Percentiles rank a stretch among this genome's conserved stretches.
Evolutionary conservation across 371 early-diverging fungal species (phyloP).

Genomic region (Circinella umbellata): DNA sequence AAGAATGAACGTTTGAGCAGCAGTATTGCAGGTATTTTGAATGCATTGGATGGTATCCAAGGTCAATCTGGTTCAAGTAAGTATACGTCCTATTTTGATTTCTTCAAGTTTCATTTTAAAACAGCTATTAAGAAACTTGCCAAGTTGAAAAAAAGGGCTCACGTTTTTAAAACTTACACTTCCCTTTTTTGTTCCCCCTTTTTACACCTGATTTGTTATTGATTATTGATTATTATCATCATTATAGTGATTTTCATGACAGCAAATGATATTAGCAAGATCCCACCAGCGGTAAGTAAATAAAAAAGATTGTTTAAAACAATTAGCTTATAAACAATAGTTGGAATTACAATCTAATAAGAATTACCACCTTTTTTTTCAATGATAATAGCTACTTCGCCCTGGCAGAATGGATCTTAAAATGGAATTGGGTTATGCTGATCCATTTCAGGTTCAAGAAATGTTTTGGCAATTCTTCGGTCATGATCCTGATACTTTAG

Average conservation of each 20-base stretch:
- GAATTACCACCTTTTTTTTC: conserved; percentile 94
- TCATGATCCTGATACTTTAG: conserved; percentile 28
- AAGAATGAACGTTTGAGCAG: conserved; percentile 32
- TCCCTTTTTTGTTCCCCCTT: no score
- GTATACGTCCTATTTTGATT: no score
- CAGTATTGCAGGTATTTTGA: conserved; percentile 57
- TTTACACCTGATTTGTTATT: not conserved
- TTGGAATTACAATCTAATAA: no score
- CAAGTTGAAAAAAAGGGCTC: no score
- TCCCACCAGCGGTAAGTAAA: no score
- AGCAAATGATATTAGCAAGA: conserved; percentile 91
- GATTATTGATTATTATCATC: conserved; percentile 7
- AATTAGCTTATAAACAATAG: no score
- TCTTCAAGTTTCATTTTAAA: no score
- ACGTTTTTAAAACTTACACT: no score
- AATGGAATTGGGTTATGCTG: conserved; percentile 82
- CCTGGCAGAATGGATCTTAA: conserved; percentile 97
- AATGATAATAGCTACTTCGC: no score
- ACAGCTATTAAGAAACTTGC: not conserved
- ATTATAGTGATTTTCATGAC: conserved; percentile 95
- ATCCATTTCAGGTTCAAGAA: conserved; percentile 65
- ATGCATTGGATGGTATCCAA: conserved; percentile 85
- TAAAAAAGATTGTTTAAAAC: no score
- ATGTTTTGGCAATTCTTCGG: conserved; percentile 56
- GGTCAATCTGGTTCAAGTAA: conserved; percentile 57